phyloP scores from a whole-genome alignment of 345 rosid genomes.

The Salix koriyanagi region DNA sequence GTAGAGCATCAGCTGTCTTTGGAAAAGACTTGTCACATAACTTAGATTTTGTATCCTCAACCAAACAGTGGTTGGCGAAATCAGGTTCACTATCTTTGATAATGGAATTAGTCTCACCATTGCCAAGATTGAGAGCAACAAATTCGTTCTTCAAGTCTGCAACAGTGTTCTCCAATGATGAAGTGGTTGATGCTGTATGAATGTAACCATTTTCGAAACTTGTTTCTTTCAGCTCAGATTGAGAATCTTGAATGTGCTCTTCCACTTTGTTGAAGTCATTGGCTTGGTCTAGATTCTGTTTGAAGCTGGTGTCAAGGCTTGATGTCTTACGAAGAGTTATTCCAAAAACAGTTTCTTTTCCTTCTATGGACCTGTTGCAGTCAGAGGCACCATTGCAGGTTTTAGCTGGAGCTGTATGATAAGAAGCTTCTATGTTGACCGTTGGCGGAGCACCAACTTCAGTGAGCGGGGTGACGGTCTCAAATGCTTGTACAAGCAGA shows the following conservation, averaged over 20 bases:
- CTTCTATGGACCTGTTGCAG: constrained; percentile 20
- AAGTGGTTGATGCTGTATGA: not conserved
- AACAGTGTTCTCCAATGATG: constrained; percentile 5
- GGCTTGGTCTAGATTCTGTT: constrained; percentile 13
- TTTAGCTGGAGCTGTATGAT: constrained; percentile 37
- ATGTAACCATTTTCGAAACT: not conserved
- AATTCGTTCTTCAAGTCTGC: constrained; percentile 19
- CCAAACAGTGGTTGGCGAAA: not conserved
- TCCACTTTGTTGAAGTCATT: constrained; percentile 4
- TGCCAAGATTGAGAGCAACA: constrained; percentile 13
- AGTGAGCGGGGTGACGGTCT: constrained; percentile 43
- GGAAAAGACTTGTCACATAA: constrained; percentile 10
- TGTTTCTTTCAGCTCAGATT: constrained; percentile 13
- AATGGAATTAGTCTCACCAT: constrained; percentile 2
- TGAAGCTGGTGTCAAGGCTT: constrained; percentile 9
- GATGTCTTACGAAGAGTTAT: constrained; percentile 11
- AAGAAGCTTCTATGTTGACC: constrained; percentile 22
- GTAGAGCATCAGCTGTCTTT: constrained; percentile 8
- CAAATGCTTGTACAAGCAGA: constrained; percentile 83
- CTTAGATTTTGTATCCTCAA: constrained; percentile 4
- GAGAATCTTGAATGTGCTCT: constrained; percentile 2
- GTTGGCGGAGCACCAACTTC: constrained; percentile 27
- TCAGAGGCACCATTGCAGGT: constrained; percentile 19
- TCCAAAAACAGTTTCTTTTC: constrained; percentile 14
- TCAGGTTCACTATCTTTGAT: constrained; percentile 10